These are phyloP conservation scores for Berberis vulgaris DNA, from an alignment of 164 flowering plant genomes.

Conservation along the genomic window DNA sequence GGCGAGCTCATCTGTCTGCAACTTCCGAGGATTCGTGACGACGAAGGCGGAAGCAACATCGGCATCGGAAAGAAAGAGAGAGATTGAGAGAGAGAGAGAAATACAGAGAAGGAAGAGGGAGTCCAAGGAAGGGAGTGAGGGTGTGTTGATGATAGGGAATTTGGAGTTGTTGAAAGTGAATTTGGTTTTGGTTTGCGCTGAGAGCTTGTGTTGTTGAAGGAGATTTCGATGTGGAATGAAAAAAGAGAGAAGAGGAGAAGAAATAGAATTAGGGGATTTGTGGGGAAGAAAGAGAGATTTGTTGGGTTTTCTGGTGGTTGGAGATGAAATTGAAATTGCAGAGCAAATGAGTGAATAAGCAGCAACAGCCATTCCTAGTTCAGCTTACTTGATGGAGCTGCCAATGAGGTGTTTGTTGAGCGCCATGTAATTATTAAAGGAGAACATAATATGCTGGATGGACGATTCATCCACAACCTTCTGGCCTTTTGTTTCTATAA, in stretches of 20 bases:
- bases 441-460: too few species aligned
- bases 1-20: slow-evolving; percentile 93
- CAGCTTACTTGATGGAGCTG: too few species aligned
- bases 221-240: not conserved
- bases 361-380: not conserved
- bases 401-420: too few species aligned
- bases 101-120: slow-evolving; percentile 47
- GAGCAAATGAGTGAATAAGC: slow-evolving; percentile 2
- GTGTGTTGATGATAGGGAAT: not conserved
- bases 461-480: too few species aligned
- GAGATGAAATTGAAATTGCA: not conserved
- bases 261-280: not conserved
- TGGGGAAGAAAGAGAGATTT: not conserved
- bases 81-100: slow-evolving; percentile 56
- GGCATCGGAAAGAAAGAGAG: slow-evolving; percentile 47
- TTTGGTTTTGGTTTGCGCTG: not conserved
- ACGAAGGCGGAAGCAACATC: slow-evolving; percentile 74
- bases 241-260: not conserved
- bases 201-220: not conserved
- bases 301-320: not conserved
- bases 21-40: slow-evolving; percentile 52
- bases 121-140: slow-evolving; percentile 15
- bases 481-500: too few species aligned
- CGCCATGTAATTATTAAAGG: too few species aligned
- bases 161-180: not conserved